Percentiles rank a stretch among this genome's conserved stretches.
Conservation (phyloP, 352 stramenopile species). For the Phytopythium montanum region DNA sequence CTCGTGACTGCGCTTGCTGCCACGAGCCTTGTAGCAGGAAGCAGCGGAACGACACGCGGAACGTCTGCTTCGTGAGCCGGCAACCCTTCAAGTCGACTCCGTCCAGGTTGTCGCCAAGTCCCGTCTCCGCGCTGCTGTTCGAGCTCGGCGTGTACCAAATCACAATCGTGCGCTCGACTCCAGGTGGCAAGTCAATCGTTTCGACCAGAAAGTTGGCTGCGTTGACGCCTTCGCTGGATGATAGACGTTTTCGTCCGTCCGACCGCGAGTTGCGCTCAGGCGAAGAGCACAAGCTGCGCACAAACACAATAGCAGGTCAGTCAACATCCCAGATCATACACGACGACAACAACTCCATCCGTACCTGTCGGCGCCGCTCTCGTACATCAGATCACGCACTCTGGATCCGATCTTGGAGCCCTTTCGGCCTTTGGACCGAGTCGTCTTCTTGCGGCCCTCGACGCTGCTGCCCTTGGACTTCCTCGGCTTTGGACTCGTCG, state of each 20-base stretch:
- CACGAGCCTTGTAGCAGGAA: conserved; percentile 84
- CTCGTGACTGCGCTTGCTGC: conserved; percentile 81
- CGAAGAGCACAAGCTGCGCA: conserved; percentile 67
- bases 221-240: conserved; percentile 53
- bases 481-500: conserved; percentile 53
- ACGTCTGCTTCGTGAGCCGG: conserved; percentile 83
- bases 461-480: conserved; percentile 19
- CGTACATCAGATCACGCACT: conserved; percentile 59
- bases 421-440: conserved; percentile 51
- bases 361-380: conserved; percentile 81
- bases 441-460: conserved; percentile 45
- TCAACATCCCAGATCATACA: not conserved
- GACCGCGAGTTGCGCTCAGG: conserved; percentile 54
- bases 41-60: conserved; percentile 84
- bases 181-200: conserved; percentile 81
- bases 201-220: conserved; percentile 87
- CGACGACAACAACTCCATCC: conserved; percentile 1
- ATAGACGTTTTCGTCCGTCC: conserved; percentile 38
- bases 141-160: conserved; percentile 79
- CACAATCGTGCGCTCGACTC: conserved; percentile 85
- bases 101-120: conserved; percentile 43
- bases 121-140: conserved; percentile 34
- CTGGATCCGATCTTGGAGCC: conserved; percentile 42
- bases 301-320: conserved; percentile 3
- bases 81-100: conserved; percentile 74